Evolutionary conservation across 139 green algal species (phyloP), one percentile per base, ranked within the genome.

Genomic region (Asterochloris erici): DNA sequence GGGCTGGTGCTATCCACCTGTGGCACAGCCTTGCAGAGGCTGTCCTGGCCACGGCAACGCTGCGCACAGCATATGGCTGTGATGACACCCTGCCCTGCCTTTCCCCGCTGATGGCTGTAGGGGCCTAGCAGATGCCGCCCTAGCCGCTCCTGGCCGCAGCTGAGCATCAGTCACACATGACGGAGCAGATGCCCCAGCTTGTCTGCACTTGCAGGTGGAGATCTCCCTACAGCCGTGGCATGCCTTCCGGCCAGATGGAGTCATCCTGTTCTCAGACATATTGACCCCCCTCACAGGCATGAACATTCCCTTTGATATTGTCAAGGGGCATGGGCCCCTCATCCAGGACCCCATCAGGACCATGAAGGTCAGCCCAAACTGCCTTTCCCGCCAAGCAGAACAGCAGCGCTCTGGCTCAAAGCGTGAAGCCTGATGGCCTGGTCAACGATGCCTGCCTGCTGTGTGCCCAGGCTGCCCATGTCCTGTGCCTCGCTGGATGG

Each of bases 201-300:
- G 66, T 21, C 66, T 60, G 13, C 47, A 28, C 71, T 24, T 79
- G 16, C 89, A 94, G 92, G 90, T 96, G 14, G 95, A 98, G 87
- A 92, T 98, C 62, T 95, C 92, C 0, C 90, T 98, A 83, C 95
- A 98, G 90, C 95, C 95, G 0, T 98, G 94, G 94, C 85, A 90
- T 68, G 95, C 93, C 0, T 98, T 98, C 91, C 92, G 93, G 84
- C 95, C 95, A 54, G 95, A 98, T 87, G 95, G 95, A 74, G 94
- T 98, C 27, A 96, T 98, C 86, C 92, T 98, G 64, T 98, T 98
- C 90, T 96, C 90, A 38, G 95, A 98, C 88, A 98, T 98, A 87
- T 88, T 98, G 23, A 98, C 95, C 9, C 88, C 88, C 24, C 90
- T 98, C n/a, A 82, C 93, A 24, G 95, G 94, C 85, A 98, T 98